Evolutionary conservation across 1,139 yeast species (phyloP).

Genomic region (Debaryomyces singareniensis): DNA sequence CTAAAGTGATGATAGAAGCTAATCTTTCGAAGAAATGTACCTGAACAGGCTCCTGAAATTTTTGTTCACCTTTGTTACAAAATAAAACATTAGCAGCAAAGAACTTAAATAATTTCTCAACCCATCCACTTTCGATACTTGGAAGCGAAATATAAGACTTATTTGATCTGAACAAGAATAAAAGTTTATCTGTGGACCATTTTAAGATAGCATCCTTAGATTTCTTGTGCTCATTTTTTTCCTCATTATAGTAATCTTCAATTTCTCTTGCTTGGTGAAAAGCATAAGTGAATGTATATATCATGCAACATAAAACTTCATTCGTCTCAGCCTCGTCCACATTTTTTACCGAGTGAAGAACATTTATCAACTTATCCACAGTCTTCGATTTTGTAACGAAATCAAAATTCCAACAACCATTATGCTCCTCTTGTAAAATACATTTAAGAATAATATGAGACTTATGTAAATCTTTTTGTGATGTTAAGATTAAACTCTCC

Average conservation of each 20-base stretch:
- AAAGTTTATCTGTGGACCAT: constrained; percentile 65
- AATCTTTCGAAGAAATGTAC: constrained; percentile 53
- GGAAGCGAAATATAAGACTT: constrained; percentile 18
- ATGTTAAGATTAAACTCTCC: constrained; percentile 31
- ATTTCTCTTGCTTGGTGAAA: constrained; percentile 21
- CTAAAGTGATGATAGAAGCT: constrained; percentile 57
- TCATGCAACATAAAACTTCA: constrained; percentile 13
- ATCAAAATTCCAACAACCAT: constrained; percentile 73
- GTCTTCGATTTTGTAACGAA: constrained; percentile 70
- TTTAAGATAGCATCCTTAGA: constrained; percentile 43
- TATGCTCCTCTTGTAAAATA: constrained; percentile 43
- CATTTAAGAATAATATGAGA: constrained; percentile 44
- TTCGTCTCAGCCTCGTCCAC: constrained; percentile 9
- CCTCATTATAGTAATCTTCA: constrained; percentile 9
- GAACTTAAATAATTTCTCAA: constrained; percentile 45
- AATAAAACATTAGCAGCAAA: constrained; percentile 56
- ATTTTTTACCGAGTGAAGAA: constrained; percentile 16
- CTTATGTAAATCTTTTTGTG: constrained; percentile 32
- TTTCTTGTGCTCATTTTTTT: constrained; percentile 11
- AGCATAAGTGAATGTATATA: constrained; percentile 16
- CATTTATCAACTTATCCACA: constrained; percentile 43
- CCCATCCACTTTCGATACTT: constrained; percentile 8
- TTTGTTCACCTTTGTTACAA: constrained; percentile 12
- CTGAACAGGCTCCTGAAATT: constrained; percentile 25
- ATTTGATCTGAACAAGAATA: constrained; percentile 50